phyloP scores from a whole-genome alignment of 148 eudicot genomes.

The Vaccinium corymbosum region DNA sequence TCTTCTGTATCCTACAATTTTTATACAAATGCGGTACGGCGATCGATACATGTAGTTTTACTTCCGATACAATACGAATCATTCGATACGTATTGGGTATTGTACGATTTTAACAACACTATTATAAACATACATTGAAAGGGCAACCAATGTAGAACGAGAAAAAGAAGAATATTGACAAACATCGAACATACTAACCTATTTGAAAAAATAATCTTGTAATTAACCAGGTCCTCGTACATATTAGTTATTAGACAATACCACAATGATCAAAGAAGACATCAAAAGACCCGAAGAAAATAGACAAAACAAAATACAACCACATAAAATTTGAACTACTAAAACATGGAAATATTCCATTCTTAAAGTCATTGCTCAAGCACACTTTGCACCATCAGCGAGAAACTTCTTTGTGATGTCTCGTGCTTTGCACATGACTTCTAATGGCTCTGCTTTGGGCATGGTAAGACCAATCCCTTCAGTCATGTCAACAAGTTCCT shows the following conservation, averaged over 20 bases:
- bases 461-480: slow-evolving; percentile 30
- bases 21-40: too few relatives aligned
- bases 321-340: neutral
- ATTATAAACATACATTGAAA: too few relatives aligned
- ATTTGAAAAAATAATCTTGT: too few relatives aligned
- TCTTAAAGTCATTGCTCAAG: neutral
- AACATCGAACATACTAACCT: neutral
- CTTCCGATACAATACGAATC: too few relatives aligned
- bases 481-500: slow-evolving; percentile 22
- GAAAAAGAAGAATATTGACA: too few relatives aligned
- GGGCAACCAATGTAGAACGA: too few relatives aligned
- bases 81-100: too few relatives aligned
- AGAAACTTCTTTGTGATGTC: slow-evolving; percentile 12
- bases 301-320: too few relatives aligned
- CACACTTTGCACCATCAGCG: neutral
- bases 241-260: neutral
- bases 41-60: too few relatives aligned
- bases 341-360: neutral
- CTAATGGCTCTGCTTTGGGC: slow-evolving; percentile 28
- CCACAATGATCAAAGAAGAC: neutral
- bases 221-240: neutral
- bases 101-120: too few relatives aligned
- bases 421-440: slow-evolving; percentile 12
- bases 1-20: too few relatives aligned
- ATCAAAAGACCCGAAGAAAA: neutral